Evolutionary conservation across 345 rosid species (phyloP).

Genomic region (Eucalyptus paniculata): DNA sequence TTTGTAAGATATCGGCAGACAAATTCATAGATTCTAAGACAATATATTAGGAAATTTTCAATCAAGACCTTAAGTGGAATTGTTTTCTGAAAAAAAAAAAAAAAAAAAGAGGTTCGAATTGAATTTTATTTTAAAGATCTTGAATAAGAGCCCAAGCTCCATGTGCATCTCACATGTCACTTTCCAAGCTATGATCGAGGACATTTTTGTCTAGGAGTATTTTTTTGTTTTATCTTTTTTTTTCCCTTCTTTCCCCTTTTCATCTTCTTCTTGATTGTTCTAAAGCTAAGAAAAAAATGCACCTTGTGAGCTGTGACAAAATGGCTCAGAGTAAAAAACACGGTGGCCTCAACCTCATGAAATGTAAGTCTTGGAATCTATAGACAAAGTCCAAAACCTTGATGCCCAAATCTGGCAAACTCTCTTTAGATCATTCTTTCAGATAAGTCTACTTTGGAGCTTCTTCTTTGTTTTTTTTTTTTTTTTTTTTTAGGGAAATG

Average conservation of each 20-base stretch:
- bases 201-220: not conserved
- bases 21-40: not conserved
- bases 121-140: not conserved
- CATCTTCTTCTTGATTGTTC: not conserved
- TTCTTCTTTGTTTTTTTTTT: too few species aligned
- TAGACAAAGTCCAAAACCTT: not conserved
- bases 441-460: not conserved
- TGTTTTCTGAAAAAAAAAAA: too few species aligned
- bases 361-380: not conserved
- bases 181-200: not conserved
- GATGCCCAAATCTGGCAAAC: not conserved
- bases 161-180: not conserved
- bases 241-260: not conserved
- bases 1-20: not conserved
- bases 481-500: too few species aligned
- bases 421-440: not conserved
- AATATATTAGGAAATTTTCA: not conserved
- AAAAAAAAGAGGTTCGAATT: accelerated
- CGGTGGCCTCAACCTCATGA: not conserved
- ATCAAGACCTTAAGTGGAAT: accelerated
- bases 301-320: not conserved
- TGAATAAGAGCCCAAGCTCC: not conserved
- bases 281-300: not conserved
- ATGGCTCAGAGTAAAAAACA: not conserved
- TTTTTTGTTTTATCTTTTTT: too few species aligned